Base-by-base conservation (phyloP, 2,329 filamentous ascomycete genomes). In the Fusarium equiseti region DNA sequence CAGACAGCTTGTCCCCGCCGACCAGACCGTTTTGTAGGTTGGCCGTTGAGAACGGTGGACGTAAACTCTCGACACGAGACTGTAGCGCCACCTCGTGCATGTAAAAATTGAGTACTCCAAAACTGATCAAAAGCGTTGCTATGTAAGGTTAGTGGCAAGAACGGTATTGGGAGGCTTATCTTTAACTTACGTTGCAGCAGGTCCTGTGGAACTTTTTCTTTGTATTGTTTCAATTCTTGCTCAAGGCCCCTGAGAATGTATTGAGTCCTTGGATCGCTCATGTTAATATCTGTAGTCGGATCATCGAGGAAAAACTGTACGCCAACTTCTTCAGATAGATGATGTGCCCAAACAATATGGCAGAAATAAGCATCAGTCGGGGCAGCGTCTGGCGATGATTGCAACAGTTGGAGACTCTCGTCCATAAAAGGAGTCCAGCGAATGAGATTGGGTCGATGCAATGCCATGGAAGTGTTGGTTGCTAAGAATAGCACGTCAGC, bases 61-160 rank as follows among this genome's bases (percentile, higher is more conserved):
- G 81, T 73, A 87, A 82, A 67, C 88, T 86, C 55, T 92, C 89
- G 22, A 82, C 83, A 59, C 91, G 89, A 11, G 87, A 83, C 69
- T 93, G 90, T 68, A 95, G 87, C 5, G 88, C 89, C 57, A 92
- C 88, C 78, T 95, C 92, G 77, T 95, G 91, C 82, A 94, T 90
- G 76, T 92, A 94, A 5, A 95, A 82, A 66, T 86, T 91, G 38
- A 93, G 77, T 3, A 91, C 86, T 68, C 90, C 83, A 70, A 92
- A 89, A 65, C 87, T 87, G 70, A 94, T 85, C 20, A 83, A 81
- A 48, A 94, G 82, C 0, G 88, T 85, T n/a, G 87, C 90, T 90
- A 15, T 56, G 64, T 29, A 38, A 20, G 24, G 60, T 76, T 40
- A 77, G 73, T 40, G 32, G 40, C 18, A 31, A 27, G 42, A 52